A percentile compares a stretch with the other conserved stretches of the same genome.
These are phyloP conservation scores for Neonectria faginata DNA, from an alignment of 2,329 filamentous ascomycete species.

Conservation along the genomic window DNA sequence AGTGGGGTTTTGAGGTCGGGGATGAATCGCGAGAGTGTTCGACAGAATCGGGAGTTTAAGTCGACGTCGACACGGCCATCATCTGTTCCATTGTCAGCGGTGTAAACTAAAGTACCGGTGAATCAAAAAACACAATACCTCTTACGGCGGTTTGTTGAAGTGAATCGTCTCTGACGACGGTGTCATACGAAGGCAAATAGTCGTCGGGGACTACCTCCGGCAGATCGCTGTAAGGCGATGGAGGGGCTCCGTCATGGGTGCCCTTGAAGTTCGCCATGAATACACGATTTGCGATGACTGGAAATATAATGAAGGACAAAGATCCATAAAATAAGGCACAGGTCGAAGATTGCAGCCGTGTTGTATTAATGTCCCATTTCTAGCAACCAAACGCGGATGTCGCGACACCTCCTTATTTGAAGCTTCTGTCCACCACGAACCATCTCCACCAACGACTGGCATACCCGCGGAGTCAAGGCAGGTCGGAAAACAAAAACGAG, in stretches of 20 bases:
- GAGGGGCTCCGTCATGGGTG: slow-evolving; percentile 9
- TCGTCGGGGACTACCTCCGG: slow-evolving; percentile 28
- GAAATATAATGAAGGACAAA: not conserved
- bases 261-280: slow-evolving; percentile 19
- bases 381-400: not conserved
- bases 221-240: slow-evolving; percentile 28
- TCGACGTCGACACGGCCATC: slow-evolving; percentile 33
- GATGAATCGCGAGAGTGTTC: slow-evolving; percentile 33
- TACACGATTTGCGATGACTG: not conserved
- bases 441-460: slow-evolving; percentile 2
- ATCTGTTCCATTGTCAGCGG: slow-evolving; percentile 17
- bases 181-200: slow-evolving; percentile 27
- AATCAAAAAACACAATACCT: slow-evolving; percentile 9
- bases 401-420: slow-evolving; percentile 17
- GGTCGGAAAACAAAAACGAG: no score
- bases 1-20: slow-evolving; percentile 30
- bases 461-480: not conserved
- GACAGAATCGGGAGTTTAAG: slow-evolving; percentile 32
- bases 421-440: not conserved
- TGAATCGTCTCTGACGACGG: slow-evolving; percentile 17
- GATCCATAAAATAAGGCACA: not conserved
- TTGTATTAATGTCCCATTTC: slow-evolving; percentile 9
- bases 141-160: slow-evolving; percentile 21
- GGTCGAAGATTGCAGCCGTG: slow-evolving; percentile 1
- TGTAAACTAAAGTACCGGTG: not conserved